Evolutionary conservation across 2,329 filamentous ascomycete genomes (phyloP), one percentile per base, ranked within the genome.

Genomic region (Arthroderma sp.): DNA sequence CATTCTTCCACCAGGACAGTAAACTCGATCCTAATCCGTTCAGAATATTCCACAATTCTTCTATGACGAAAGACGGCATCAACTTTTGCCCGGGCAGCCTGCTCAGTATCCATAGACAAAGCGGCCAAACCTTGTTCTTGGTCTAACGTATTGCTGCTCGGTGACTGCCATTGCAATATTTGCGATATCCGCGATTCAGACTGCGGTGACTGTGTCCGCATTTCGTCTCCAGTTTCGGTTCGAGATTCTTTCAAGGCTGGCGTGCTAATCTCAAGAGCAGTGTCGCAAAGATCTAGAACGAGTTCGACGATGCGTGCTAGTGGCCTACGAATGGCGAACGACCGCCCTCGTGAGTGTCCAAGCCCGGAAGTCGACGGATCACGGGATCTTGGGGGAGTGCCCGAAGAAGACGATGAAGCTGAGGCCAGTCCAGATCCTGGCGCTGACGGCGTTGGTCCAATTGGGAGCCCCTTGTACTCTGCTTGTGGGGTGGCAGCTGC

Each of bases 161-260:
- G 91, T 4, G 89, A 94, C 57, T 94, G 87, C 91, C 93, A 98
- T 60, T 95, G 87, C 53, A 93, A 63, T 4, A 98, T 88, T 62
- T 98, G 91, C 1, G 85, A 84, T 54, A 96, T 93, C 30, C 89
- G 81, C 37, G 85, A 91, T 60, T 98, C 91, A 0, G 93, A 98
- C 58, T 95, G 85, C 0, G 91, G 91, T 4, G 91, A 98, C 59
- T 95, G 84, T 0, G 89, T 94, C 39, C 89, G 80, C 50, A 96
- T 80, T 50, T 94, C 87, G 40, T 83, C 81, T 5, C 67, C 65
- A 34, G 76, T 72, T 39, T 72, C 67, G 32, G 77, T 72, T 6
- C 80, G 75, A 3, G 78, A 73, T 52, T 96, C 89, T 57, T 94
- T 96, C 65, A 98, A 83, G 4, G 88, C 82, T 4, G 91, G 89